Conservation (phyloP, 148 eudicot species). For the Talinum fruticosum region DNA sequence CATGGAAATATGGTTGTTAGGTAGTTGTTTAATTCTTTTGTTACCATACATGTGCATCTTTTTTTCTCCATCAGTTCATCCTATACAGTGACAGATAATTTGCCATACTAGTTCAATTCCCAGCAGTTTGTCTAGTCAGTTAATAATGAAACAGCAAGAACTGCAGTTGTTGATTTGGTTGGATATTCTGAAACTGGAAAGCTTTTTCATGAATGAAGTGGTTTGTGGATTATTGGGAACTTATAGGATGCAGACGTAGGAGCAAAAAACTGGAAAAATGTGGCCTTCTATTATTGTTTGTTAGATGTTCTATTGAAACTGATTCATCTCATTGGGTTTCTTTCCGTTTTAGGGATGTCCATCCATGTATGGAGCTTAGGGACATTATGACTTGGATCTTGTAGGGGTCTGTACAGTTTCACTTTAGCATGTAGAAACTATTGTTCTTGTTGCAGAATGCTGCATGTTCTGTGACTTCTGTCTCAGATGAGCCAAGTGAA, state of each 20-base stretch:
- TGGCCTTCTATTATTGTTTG: background rate
- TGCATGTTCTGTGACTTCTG: no score
- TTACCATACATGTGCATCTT: background rate
- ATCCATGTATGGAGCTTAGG: background rate
- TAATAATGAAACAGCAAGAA: background rate
- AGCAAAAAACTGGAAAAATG: background rate
- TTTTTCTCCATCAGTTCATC: no score
- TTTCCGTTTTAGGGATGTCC: background rate
- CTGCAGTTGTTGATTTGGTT: background rate
- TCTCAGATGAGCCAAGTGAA: background rate
- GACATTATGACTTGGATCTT: background rate
- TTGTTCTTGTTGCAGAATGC: background rate
- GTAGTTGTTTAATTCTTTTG: background rate
- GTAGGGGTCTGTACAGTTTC: background rate
- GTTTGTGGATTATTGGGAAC: background rate
- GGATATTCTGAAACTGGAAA: background rate
- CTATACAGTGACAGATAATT: background rate
- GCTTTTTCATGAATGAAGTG: background rate
- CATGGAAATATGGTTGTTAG: conserved; percentile 2
- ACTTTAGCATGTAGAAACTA: no score
- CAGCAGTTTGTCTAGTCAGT: background rate
- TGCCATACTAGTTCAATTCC: background rate
- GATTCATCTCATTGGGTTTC: background rate
- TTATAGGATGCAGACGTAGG: background rate
- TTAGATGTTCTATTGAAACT: background rate